Conservation (phyloP, 768 basidiomycete species). For the Symmetrospora coprosmae region DNA sequence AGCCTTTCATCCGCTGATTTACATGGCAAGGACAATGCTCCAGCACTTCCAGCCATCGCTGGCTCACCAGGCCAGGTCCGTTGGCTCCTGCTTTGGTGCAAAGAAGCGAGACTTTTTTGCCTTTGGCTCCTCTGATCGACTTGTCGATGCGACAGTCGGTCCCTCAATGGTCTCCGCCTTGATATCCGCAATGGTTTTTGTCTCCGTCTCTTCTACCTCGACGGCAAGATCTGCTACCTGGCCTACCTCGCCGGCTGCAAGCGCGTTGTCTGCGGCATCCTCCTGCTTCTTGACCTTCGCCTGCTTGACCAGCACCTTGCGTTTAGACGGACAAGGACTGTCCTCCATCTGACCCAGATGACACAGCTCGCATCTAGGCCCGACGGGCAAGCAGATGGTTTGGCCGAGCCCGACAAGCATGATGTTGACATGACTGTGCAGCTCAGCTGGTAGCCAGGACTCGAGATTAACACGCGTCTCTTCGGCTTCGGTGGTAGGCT, state of each 20-base stretch:
- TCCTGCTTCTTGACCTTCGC: constrained; percentile 20
- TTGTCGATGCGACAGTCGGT: background rate
- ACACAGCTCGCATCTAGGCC: constrained; percentile 25
- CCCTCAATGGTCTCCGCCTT: background rate
- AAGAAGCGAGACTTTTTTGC: no score
- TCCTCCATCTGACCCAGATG: constrained; percentile 22
- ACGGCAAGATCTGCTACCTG: background rate
- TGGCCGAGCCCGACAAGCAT: constrained; percentile 33
- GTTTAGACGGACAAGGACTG: constrained; percentile 22
- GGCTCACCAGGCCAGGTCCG: no score
- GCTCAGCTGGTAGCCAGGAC: constrained; percentile 30
- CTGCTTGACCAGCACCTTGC: constrained; percentile 18
- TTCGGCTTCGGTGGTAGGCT: constrained; percentile 69
- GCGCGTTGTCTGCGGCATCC: background rate
- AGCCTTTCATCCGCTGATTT: no score
- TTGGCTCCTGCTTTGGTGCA: no score
- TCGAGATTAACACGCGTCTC: constrained; percentile 51
- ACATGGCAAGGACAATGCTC: no score
- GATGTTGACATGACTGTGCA: constrained; percentile 30
- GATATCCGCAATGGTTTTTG: constrained; percentile 1
- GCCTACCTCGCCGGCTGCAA: constrained; percentile 6
- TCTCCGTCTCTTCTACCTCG: constrained; percentile 7
- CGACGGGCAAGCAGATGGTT: constrained; percentile 30
- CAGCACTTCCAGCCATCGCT: no score
- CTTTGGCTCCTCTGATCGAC: background rate